phyloP scores from a whole-genome alignment of 306 rosid species.

The Geum urbanum region DNA sequence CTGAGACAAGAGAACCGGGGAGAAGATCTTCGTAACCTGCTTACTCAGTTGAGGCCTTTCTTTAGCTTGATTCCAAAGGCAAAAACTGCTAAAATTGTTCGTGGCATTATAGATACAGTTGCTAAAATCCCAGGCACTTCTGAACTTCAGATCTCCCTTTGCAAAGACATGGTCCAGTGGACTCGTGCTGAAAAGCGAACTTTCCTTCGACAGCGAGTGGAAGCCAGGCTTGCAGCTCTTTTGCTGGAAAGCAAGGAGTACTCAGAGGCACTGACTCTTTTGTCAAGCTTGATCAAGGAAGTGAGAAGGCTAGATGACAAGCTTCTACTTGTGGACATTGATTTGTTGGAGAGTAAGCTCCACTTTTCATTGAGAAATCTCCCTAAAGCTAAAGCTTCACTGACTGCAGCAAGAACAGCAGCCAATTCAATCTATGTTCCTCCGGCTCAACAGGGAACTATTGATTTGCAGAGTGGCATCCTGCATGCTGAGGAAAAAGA shows the following conservation, averaged over 20 bases:
- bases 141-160: constrained; percentile 76
- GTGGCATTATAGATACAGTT: constrained; percentile 76
- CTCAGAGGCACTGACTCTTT: constrained; percentile 76
- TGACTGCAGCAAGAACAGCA: constrained; percentile 95
- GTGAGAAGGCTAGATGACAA: constrained; percentile 95
- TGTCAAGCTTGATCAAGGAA: constrained; percentile 80
- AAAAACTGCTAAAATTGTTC: constrained; percentile 90
- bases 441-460: constrained; percentile 95
- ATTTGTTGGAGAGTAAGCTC: constrained; percentile 87
- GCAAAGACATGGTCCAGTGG: constrained; percentile 96
- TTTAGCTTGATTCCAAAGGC: constrained; percentile 89
- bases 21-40: constrained; percentile 88
- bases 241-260: constrained; percentile 89
- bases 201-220: constrained; percentile 85
- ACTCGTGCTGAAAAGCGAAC: constrained; percentile 89
- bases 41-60: constrained; percentile 87
- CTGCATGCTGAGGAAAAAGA: constrained; percentile 96
- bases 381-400: constrained; percentile 93
- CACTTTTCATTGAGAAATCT: constrained; percentile 91
- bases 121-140: constrained; percentile 86
- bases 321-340: constrained; percentile 94
- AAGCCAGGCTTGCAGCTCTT: constrained; percentile 92
- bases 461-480: constrained; percentile 92
- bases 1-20: constrained; percentile 79
- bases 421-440: constrained; percentile 96